Percentiles rank a stretch among this genome's conserved stretches.
These are phyloP conservation scores for Corylus americana DNA, from an alignment of 306 rosid species.

Conservation along the genomic window DNA sequence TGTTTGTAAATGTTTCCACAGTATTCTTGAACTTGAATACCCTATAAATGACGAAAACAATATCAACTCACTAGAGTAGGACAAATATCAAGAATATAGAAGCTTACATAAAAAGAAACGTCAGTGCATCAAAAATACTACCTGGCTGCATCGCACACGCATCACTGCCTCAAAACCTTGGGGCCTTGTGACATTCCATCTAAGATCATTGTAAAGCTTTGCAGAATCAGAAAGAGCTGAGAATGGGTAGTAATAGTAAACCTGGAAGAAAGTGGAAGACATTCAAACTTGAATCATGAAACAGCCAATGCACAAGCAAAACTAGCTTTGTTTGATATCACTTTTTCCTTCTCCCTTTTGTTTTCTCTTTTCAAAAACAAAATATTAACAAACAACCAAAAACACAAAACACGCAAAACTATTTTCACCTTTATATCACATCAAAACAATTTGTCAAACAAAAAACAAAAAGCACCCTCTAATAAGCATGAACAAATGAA, in stretches of 20 bases:
- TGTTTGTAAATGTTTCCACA: constrained; percentile 88
- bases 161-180: constrained; percentile 98
- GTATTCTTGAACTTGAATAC: constrained; percentile 96
- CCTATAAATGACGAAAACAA: constrained; percentile 49
- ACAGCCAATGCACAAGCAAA: background rate
- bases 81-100: constrained; percentile 8
- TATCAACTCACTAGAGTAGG: constrained; percentile 13
- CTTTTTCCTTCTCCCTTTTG: no score
- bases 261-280: constrained; percentile 46
- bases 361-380: no score
- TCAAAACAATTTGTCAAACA: background rate
- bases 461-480: background rate
- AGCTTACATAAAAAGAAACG: background rate
- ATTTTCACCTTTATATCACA: background rate
- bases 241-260: constrained; percentile 90
- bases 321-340: background rate
- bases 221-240: constrained; percentile 95
- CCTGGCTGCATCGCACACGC: constrained; percentile 99
- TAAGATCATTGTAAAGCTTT: constrained; percentile 93
- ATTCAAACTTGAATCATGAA: background rate
- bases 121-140: constrained; percentile 24
- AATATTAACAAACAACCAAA: no score
- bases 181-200: constrained; percentile 97
- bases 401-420: no score
- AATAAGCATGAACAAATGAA: background rate